These are phyloP conservation scores for Porogramme epimiltina DNA, from an alignment of 1,284 basidiomycete species.

Conservation along the genomic window DNA sequence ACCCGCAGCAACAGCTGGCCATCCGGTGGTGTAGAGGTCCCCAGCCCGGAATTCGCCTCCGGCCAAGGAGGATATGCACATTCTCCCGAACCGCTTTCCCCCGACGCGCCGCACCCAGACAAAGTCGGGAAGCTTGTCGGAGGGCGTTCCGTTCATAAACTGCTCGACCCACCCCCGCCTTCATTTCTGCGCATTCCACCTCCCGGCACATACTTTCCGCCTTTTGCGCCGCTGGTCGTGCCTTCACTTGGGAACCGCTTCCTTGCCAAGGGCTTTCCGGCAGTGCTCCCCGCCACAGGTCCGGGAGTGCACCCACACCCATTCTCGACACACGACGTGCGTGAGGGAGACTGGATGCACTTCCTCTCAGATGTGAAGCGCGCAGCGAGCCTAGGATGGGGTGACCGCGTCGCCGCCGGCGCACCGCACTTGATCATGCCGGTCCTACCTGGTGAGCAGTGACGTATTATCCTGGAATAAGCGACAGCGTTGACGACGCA, in stretches of 20 bases:
- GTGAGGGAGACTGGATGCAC: constrained; percentile 37
- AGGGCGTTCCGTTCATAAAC: background rate
- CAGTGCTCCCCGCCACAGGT: background rate
- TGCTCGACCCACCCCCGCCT: constrained; percentile 18
- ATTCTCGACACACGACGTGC: constrained; percentile 39
- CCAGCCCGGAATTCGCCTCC: background rate
- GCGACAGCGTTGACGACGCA: background rate
- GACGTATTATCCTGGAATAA: background rate
- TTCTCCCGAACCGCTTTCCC: too few relatives aligned
- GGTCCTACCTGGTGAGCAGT: background rate
- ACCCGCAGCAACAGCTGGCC: too few relatives aligned
- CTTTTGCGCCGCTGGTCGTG: constrained; percentile 13
- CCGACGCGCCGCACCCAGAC: constrained; percentile 1
- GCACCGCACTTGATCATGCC: background rate
- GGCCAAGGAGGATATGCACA: too few relatives aligned
- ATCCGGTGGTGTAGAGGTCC: too few relatives aligned
- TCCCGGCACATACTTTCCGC: constrained; percentile 1
- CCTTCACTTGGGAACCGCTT: constrained; percentile 7
- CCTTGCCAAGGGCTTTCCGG: constrained; percentile 16
- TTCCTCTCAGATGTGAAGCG: constrained; percentile 19
- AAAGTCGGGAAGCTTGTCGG: background rate
- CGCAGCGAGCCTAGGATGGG: too few relatives aligned
- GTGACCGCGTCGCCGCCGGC: background rate
- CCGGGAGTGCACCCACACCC: constrained; percentile 32
- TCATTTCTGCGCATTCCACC: constrained; percentile 12